Evolutionary conservation across 2,329 filamentous ascomycete species (phyloP).

Genomic region (Scedosporium apiospermum): DNA sequence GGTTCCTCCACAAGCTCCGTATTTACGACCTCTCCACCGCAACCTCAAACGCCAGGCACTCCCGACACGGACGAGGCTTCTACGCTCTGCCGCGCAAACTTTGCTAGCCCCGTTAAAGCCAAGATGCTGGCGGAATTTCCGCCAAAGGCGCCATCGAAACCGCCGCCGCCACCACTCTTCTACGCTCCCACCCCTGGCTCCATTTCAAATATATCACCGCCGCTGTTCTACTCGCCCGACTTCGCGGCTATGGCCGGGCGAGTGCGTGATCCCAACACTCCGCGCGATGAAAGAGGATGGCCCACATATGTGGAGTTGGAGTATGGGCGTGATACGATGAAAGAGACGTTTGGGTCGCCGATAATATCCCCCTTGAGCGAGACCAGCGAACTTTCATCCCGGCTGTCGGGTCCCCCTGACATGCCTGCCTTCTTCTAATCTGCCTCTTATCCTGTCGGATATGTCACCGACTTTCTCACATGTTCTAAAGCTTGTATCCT

Average conservation of each 20-base stretch:
- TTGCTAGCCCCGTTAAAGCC: conserved; percentile 1
- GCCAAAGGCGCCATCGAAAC: not conserved
- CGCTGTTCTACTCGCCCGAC: not conserved
- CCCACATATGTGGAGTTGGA: not conserved
- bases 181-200: not conserved
- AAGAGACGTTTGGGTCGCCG: not conserved
- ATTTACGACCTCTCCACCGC: not conserved
- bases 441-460: not conserved
- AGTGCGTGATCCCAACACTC: not conserved
- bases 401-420: conserved; percentile 3
- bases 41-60: not conserved
- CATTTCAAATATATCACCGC: not conserved
- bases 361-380: not conserved
- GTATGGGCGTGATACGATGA: conserved; percentile 5
- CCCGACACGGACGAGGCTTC: not conserved
- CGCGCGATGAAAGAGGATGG: not conserved
- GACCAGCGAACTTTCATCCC: not conserved
- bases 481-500: too few species aligned
- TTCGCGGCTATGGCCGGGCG: not conserved
- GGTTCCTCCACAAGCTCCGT: not conserved
- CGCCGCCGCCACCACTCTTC: not conserved
- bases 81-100: conserved; percentile 6
- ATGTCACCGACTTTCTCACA: not conserved
- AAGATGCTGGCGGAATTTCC: conserved; percentile 1
- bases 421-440: conserved; percentile 4